A percentile compares a stretch with the other conserved stretches of the same genome.
Conservation (phyloP, 2,329 filamentous ascomycete genomes). For the Aspergillus unguis region DNA sequence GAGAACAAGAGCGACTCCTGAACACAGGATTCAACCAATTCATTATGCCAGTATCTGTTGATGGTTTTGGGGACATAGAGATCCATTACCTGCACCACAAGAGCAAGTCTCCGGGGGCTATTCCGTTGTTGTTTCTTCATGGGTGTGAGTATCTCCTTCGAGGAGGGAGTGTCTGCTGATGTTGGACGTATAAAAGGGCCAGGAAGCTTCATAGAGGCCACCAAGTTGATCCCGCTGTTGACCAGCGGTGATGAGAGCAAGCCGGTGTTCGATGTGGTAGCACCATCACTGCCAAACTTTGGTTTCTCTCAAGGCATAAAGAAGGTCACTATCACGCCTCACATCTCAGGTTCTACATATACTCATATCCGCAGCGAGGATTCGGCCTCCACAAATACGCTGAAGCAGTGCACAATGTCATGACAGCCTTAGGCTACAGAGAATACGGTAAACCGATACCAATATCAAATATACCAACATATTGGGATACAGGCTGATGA, state of each 20-base stretch:
- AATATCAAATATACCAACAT: conserved; percentile 50
- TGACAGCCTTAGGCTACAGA: conserved; percentile 64
- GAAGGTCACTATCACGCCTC: too few relatives aligned
- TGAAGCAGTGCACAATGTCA: conserved; percentile 57
- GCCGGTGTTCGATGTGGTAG: neutral
- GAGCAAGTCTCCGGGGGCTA: neutral
- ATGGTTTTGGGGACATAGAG: neutral
- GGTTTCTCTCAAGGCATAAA: neutral
- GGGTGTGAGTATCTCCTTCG: neutral
- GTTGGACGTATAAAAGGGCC: neutral
- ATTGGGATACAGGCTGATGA: conserved; percentile 59
- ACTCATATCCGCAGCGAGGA: neutral
- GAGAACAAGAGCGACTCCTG: neutral
- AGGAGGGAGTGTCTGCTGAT: too few relatives aligned
- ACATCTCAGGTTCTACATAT: too few relatives aligned
- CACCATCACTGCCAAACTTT: neutral
- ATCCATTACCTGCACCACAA: neutral
- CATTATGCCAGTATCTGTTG: neutral
- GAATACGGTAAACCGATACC: conserved; percentile 48
- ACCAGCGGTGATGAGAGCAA: neutral
- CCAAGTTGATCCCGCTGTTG: neutral
- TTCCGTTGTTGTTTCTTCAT: neutral
- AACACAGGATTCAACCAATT: neutral
- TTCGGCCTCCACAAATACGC: neutral
- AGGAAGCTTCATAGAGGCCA: neutral